Conservation (phyloP, 1,284 basidiomycete species). For the Schizophyllum commune region DNA sequence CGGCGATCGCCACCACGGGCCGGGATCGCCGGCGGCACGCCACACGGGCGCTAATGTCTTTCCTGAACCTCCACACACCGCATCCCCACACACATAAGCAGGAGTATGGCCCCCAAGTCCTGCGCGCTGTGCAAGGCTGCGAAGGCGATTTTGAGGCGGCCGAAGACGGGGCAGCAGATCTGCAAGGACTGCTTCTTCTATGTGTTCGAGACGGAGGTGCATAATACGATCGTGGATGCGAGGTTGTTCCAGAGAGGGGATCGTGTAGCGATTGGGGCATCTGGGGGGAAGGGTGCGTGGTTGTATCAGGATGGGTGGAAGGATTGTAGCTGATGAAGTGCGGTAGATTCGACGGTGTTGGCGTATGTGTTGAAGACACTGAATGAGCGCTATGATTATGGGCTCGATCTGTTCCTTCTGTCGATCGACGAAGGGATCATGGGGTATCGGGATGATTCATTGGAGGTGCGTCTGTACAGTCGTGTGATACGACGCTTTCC, state of each 20-base stretch:
- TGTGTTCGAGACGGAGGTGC: constrained; percentile 97
- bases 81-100: not conserved
- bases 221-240: constrained; percentile 85
- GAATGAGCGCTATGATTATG: constrained; percentile 92
- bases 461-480: constrained; percentile 60
- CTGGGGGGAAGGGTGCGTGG: constrained; percentile 86
- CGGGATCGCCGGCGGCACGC: not conserved
- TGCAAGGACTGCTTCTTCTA: constrained; percentile 95
- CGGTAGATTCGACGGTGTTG: constrained; percentile 90
- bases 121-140: constrained; percentile 73
- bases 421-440: constrained; percentile 99
- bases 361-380: constrained; percentile 95
- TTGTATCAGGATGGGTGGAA: constrained; percentile 1
- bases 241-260: constrained; percentile 88
- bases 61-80: not conserved
- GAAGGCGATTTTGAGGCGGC: constrained; percentile 86
- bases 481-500: not conserved
- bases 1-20: not conserved
- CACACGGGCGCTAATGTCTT: not conserved
- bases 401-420: constrained; percentile 85
- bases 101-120: constrained; percentile 54
- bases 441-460: constrained; percentile 94
- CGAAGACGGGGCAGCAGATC: constrained; percentile 96
- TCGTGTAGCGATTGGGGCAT: constrained; percentile 94
- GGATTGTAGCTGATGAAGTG: not conserved